Percentiles rank a stretch among this genome's conserved stretches.
Evolutionary conservation across 2,329 filamentous ascomycete species (phyloP).

Genomic region (Fusarium redolens): DNA sequence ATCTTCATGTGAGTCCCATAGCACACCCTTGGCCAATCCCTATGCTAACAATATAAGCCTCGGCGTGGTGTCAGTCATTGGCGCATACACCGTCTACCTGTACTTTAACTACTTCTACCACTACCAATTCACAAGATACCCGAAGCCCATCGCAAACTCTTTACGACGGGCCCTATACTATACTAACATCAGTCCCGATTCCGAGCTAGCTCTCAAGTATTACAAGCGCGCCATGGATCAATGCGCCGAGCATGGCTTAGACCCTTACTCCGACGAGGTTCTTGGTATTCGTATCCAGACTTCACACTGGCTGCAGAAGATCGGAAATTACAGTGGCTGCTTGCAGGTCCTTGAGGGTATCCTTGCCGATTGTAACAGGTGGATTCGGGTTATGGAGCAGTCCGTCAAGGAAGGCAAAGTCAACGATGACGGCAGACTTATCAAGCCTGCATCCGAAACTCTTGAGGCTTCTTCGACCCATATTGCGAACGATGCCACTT

Average conservation of each 20-base stretch:
- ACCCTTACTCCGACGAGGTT: slow-evolving; percentile 91
- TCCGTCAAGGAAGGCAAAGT: slow-evolving; percentile 60
- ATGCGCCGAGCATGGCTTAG: slow-evolving; percentile 79
- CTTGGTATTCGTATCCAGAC: slow-evolving; percentile 89
- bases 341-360: slow-evolving; percentile 84
- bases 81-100: slow-evolving; percentile 49
- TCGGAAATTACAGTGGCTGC: slow-evolving; percentile 75
- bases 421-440: slow-evolving; percentile 53
- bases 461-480: slow-evolving; percentile 6
- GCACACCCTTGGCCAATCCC: background rate
- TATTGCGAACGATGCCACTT: background rate
- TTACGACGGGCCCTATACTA: slow-evolving; percentile 89
- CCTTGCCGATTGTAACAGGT: slow-evolving; percentile 73
- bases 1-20: slow-evolving; percentile 47
- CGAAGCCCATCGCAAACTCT: slow-evolving; percentile 78
- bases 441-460: slow-evolving; percentile 31
- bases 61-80: slow-evolving; percentile 45
- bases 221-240: slow-evolving; percentile 83
- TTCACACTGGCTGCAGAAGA: slow-evolving; percentile 81
- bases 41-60: slow-evolving; percentile 41
- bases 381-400: slow-evolving; percentile 67
- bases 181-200: slow-evolving; percentile 79
- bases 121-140: slow-evolving; percentile 67
- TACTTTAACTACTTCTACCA: slow-evolving; percentile 69
- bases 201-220: slow-evolving; percentile 81